Base-by-base conservation (phyloP, 129 eudicot species). In the Centaurea solstitialis region DNA sequence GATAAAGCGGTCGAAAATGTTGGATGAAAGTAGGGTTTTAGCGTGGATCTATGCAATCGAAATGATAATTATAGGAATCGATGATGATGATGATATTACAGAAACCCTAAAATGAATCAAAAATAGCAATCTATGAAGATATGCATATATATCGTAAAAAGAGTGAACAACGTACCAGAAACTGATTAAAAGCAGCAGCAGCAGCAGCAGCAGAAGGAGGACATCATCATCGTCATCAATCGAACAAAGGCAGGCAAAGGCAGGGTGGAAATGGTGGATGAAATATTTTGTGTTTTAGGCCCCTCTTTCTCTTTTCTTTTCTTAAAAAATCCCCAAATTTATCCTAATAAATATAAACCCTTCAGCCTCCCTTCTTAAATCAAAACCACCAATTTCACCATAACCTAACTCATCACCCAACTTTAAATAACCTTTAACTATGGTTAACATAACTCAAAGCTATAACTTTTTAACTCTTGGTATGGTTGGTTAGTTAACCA, bases 241-340 rank as follows among this genome's bases (percentile, higher is more conserved):
- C 45, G 57, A 73, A 73, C 7, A 26, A 26, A 26, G 2, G 30
- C 30, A 26, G 2, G 30, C 30, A 26, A n/a, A n/a, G n/a, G n/a
- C n/a, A n/a, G n/a, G n/a, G n/a, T n/a, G n/a, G n/a, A n/a, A n/a
- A n/a, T n/a, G 30, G 30, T 2, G 30, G 30, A 26, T 26, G 67
- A 82, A 59, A 59, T 77, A 79, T 74, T 84, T 76, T 68, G 84
- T 68, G 85, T 67, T 41, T 68, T 74, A 15, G 80, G 72, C 77
- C 74, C 66, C 53, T 3, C 67, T 47, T 84, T 17, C 80, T 79
- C 80, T 9, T 80, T 18, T 72, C 22, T 21, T 39, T 23, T 47
- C 33, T 57, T 21, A 68, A 79, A 62, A 17, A 47, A 65, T 65
- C 23, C 83, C 83, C 70, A 43, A 39, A 62, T n/a, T 43, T 43